phyloP scores from a whole-genome alignment of 2,329 filamentous ascomycete genomes.

The Fusarium armeniacum region DNA sequence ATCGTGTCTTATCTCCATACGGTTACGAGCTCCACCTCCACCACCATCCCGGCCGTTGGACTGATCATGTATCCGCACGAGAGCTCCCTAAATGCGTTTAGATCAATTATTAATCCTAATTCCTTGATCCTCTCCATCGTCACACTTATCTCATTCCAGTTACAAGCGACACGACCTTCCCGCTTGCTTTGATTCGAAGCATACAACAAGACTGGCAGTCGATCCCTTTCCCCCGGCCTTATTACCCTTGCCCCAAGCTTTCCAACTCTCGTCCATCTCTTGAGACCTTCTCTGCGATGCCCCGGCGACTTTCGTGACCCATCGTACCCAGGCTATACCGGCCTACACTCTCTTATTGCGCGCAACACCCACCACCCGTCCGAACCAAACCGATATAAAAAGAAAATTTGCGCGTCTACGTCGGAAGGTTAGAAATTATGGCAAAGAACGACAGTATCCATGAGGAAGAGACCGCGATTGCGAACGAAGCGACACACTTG shows the following conservation, averaged over 20 bases:
- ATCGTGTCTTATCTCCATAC: conserved; percentile 33
- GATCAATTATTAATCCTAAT: conserved; percentile 43
- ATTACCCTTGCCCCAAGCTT: conserved; percentile 1
- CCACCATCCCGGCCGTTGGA: conserved; percentile 40
- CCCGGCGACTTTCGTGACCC: conserved; percentile 26
- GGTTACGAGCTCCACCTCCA: conserved; percentile 34
- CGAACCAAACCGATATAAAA: conserved; percentile 8
- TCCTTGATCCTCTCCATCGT: conserved; percentile 30
- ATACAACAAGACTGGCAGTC: conserved; percentile 20
- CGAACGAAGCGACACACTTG: conserved; percentile 57
- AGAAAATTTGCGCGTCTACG: conserved; percentile 2
- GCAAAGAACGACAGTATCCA: conserved; percentile 12
- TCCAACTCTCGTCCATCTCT: conserved; percentile 14
- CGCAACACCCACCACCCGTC: conserved; percentile 13
- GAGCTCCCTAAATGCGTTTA: conserved; percentile 26
- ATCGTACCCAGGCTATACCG: conserved; percentile 21
- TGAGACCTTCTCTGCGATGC: conserved; percentile 30
- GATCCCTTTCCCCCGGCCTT: background rate
- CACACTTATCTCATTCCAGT: conserved; percentile 44
- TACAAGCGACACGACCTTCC: conserved; percentile 27
- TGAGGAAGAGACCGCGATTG: conserved; percentile 22
- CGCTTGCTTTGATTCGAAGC: conserved; percentile 29
- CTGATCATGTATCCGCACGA: conserved; percentile 44
- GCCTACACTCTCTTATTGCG: conserved; percentile 25
- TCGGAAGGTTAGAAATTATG: conserved; percentile 22